phyloP scores from a whole-genome alignment of 1,139 yeast genomes.

The Saccharomycopsis hybrid region DNA sequence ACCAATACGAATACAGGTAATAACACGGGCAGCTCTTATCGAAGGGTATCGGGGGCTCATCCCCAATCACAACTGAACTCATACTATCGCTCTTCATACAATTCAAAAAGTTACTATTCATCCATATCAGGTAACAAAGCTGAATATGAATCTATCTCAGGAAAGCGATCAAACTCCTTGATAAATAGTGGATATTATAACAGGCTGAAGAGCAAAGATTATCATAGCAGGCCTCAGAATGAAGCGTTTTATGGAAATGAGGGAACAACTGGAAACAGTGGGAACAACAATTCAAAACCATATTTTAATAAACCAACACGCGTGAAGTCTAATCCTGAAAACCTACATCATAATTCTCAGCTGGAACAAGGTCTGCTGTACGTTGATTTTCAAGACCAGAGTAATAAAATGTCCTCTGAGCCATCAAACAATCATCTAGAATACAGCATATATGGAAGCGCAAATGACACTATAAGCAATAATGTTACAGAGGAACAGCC shows the following conservation, averaged over 20 bases:
- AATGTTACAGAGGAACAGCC: too few relatives aligned
- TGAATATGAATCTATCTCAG: background rate
- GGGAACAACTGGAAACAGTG: background rate
- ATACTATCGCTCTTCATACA: background rate
- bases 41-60: constrained; percentile 2
- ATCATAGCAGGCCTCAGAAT: constrained; percentile 6
- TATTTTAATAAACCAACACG: constrained; percentile 4
- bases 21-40: constrained; percentile 1
- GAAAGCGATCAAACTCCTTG: background rate
- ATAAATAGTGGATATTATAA: background rate
- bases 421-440: too few relatives aligned
- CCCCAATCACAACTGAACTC: background rate
- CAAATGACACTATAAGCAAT: too few relatives aligned
- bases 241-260: background rate
- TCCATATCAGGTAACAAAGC: background rate
- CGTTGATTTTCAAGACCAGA: too few relatives aligned
- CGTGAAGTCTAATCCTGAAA: constrained; percentile 10
- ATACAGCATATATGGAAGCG: too few relatives aligned
- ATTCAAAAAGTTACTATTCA: constrained; percentile 1
- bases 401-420: too few relatives aligned
- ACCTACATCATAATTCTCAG: too few relatives aligned
- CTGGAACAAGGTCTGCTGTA: too few relatives aligned
- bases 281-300: background rate
- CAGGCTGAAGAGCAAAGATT: background rate
- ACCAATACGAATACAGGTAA: background rate